Base-by-base conservation (phyloP, 2,329 filamentous ascomycete species). In the Cercospora citrullina region DNA sequence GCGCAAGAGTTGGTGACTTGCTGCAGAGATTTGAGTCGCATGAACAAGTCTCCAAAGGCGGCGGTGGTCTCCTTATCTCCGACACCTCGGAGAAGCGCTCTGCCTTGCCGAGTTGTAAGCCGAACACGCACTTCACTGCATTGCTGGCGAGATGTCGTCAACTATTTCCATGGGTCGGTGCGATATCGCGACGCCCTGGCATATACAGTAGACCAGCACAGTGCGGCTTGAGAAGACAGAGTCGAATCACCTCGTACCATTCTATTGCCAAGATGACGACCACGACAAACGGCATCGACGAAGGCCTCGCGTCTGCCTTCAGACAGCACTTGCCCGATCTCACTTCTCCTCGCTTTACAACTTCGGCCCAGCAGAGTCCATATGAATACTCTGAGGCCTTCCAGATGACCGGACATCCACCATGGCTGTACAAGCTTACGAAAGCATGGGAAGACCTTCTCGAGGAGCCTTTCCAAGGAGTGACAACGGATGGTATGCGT, bases 401-500 rank as follows among this genome's bases (percentile, higher is more conserved):
- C 28, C 70, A 72, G 59, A 63, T 71, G 0, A 73, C 63, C 42
- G 71, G 73, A 31, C 65, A 73, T 18, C 75, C 75, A 2, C 75
- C 75, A 2, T 76, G 75, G 75, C 65, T 72, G 6, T 73, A 70
- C 69, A 68, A 70, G 55, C 61, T 72, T 28, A 73, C 70, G 16
- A 62, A 70, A 60, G 66, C 68, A 36, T 74, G 72, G 71, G 66
- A 71, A 36, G 64, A 63, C 30, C 64, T 76, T 26, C 71, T 77
- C 1, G 74, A 87, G 65, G 89, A 92, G 78, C 90, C 91, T 0
- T 93, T 87, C 77, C 88, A 86, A 74, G 91, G 91, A 26, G 82
- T 93, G 21, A 92, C 91, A 0, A 87, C 79, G 10, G 89, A 93
- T 71, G 91, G 90, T 84, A 79, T 30, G 79, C 71, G 26, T 36